A percentile compares a stretch with the other conserved stretches of the same genome.
Evolutionary conservation across 2,329 filamentous ascomycete species (phyloP).

Genomic region (Calonectria pseudoreteaudii): DNA sequence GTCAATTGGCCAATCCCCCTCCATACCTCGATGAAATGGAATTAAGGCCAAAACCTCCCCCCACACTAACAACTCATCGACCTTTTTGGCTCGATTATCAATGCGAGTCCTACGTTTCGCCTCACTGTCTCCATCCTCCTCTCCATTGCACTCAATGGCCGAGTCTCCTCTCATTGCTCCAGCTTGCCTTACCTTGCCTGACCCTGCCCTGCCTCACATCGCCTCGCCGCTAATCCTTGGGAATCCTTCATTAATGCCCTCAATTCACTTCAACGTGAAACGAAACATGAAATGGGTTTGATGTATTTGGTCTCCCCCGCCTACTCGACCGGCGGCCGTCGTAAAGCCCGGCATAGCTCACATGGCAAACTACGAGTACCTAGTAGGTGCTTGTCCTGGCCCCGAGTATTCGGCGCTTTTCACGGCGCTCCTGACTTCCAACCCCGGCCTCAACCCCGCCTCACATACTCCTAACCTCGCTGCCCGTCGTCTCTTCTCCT

Average conservation of each 20-base stretch:
- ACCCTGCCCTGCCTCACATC: slow-evolving; percentile 1
- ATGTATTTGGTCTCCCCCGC: background rate
- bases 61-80: background rate
- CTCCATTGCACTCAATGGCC: background rate
- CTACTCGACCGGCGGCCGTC: background rate
- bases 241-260: slow-evolving; percentile 16
- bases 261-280: slow-evolving; percentile 14
- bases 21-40: background rate
- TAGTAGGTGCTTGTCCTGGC: background rate
- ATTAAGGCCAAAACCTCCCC: slow-evolving; percentile 1
- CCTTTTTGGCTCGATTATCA: background rate
- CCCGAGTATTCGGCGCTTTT: background rate
- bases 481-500: background rate
- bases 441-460: background rate
- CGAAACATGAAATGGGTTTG: slow-evolving; percentile 19
- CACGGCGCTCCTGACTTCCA: background rate
- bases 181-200: background rate
- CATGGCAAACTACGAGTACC: background rate
- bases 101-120: slow-evolving; percentile 13
- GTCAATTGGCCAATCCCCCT: background rate
- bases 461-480: background rate
- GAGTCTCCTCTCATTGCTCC: background rate
- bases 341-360: background rate
- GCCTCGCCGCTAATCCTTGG: background rate
- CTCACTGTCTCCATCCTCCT: background rate